Base-by-base conservation (phyloP, 495 filamentous ascomycete species). In the Talaromyces liani region DNA sequence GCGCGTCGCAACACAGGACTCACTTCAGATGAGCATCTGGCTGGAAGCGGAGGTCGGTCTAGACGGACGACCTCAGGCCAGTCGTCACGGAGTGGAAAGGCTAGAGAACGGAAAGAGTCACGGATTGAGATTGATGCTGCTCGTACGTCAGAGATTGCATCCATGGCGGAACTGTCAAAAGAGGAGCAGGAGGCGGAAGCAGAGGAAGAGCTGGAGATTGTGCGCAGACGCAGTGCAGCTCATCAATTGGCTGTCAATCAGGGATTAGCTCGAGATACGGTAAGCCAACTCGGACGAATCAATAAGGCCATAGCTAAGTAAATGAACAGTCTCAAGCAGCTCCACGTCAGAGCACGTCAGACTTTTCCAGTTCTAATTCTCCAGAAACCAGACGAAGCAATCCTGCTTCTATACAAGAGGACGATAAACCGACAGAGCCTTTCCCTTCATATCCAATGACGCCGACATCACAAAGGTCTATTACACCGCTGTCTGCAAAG, bases 131-230 rank as follows among this genome's bases (percentile, higher is more conserved):
- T 68, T 62, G 63, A 73, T 5, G 22, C 73, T 51, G 56, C 68
- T 31, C 71, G 71, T 6, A 69, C 70, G 25, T 51, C 69, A 18
- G 69, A 74, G 1, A 63, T 67, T 0, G 81, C 85, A 4, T 88
- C 90, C 3, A 78, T 96, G 25, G 82, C 82, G 12, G 89, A 94
- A 66, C 69, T 97, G 25, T 86, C 88, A 67, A 79, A 81, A 55
- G 92, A 97, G 72, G 93, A 98, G 65, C 85, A 90, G 49, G 81
- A 77, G 24, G 75, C 86, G 0, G 83, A 81, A 64, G 70, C 75
- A 41, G 82, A 91, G 71, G 91, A 97, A 68, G 87, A 92, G 65
- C 79, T 80, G 24, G 83, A 87, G 56, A 77, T 96, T 53, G 81
- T 87, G 70, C 81, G 81, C 60, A 90, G 86, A 71, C 81, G 93